Evolutionary conservation across 2,329 filamentous ascomycete species (phyloP), one percentile per base, ranked within the genome.

Genomic region (Penicillium expansum): DNA sequence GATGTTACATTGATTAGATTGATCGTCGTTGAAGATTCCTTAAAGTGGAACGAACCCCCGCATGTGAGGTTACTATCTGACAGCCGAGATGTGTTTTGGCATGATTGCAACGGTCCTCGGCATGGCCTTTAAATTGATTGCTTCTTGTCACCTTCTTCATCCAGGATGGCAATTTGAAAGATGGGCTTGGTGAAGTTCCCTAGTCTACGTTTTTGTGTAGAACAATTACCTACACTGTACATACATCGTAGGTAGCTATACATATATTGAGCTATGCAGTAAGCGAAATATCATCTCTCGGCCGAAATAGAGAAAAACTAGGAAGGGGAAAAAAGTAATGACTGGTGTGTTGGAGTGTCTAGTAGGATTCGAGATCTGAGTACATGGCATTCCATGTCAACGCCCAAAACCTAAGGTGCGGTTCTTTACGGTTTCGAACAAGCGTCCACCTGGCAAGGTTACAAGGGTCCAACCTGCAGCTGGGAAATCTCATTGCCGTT

Each of bases 1-100:
- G 30, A 30, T 42, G 56, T 61, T 61, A 59, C 52, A 61, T 60
- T 45, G 56, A 56, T 58, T 51, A 58, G 41, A 58, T 57, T 43
- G 56, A 61, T 61, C 59, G 29, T 29, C 56, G 20, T 3, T 44
- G 30, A 30, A 16, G 43, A 58, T 52, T 16, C 39, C 49, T 6
- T 7, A 2, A 35, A 14, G 5, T 20, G 49, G 4, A 20, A 27
- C 5, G 4, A 20, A 11, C 1, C 11, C 20, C 11, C n/a, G 30
- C 18, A 55, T 41, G 43, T 39, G 51, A 55, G 51, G 51, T 55
- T 58, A 45, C 56, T 43, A 53, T 53, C 32, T 18, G 7, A 18
- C 24, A 22, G 13, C 24, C n/a, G n/a, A 18, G 45, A 20, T 39
- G 9, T 10, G 35, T 18, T 10, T 18, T 38, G 35, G 35, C 9